Base-by-base conservation (phyloP, 129 eudicot species). In the Saussurea involucrata region DNA sequence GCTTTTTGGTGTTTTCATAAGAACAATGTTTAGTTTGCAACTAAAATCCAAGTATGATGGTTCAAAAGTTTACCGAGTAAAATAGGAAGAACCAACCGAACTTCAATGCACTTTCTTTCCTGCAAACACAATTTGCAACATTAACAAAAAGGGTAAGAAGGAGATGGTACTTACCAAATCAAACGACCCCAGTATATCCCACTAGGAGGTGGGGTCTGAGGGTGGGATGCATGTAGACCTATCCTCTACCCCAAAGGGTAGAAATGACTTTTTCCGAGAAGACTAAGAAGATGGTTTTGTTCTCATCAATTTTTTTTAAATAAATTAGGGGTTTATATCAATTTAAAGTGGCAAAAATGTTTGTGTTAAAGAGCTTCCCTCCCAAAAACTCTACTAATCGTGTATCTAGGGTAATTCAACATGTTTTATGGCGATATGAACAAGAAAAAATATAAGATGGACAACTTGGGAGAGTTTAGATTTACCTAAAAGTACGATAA, bases 91-190 rank as follows among this genome's bases (percentile, higher is more conserved):
- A 94, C 96, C 93, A 83, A 37, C 87, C 86, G 71, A 91, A 94
- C 84, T 81, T 91, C 75, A 94, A 37, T 71, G 98, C 98, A 91
- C 97, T 88, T 77, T 91, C 98, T 8, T 58, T 94, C 95, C 98
- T 94, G 88, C 81, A 86, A 66, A 53, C 71, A 78, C 20, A 63
- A 22, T 57, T 60, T 31, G 18, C n/a, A 53, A 65, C 21, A 68
- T 79, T 24, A 68, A 44, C 63, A 22, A 63, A 74, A 65, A 28
- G 1, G 61, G 8, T 46, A 31, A 18, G 18, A 40, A 64, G 42
- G 42, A 40, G 29, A 58, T 15, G 15, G 53, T 24, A 33, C 13
- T 66, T 66, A 32, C 32, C 24, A 66, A 28, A 49, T 15, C 21
- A 49, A 49, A 17, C 21, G 8, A 49, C 8, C 58, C 58, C 21